Base-by-base conservation (phyloP, 441 rosid genomes). In the Viola pubescens region DNA sequence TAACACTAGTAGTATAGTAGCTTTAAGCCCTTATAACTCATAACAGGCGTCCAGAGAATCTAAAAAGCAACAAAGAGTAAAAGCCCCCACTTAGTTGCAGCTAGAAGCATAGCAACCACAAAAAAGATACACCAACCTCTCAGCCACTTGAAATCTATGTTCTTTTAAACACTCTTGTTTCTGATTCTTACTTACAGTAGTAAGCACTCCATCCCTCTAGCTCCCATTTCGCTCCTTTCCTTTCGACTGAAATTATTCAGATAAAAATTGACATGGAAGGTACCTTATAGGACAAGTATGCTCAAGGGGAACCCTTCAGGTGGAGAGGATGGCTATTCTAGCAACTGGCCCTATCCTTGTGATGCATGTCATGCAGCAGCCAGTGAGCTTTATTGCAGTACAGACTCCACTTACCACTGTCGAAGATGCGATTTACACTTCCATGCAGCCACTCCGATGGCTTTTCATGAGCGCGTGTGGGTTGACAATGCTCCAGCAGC, bases 301-400 rank as follows among this genome's bases (percentile, higher is more conserved):
- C 34, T 26, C 2, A 26, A 26, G 34, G 34, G 34, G 34, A 26
- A 26, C 34, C 34, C 34, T 26, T 26, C 34, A 26, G 34, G 34
- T 26, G 34, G 34, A 26, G 34, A 26, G 34, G 34, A 2, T 26
- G 34, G 34, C 34, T 26, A 26, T 26, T 26, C 34, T 56, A 61
- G n/a, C 44, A 65, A 58, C 58, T 63, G 34, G 34, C 56, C 44
- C 10, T 68, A 61, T 45, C 5, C 41, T 7, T 76, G 80, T 14
- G 70, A 72, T 54, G 8, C 66, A 14, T 76, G 77, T 44, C 54
- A 50, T 11, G 68, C 68, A 42, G 68, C 68, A 1, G 64, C 75
- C 46, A 46, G 73, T 62, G 56, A 54, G 3, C 63, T 70, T 50
- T 70, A 63, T 61, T 76, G 80, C 68, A 58, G 58, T 8, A 55